Percentiles rank a stretch among this genome's conserved stretches.
Evolutionary conservation across 1,284 basidiomycete genomes (phyloP).

Genomic region (Moesziomyces antarcticus): DNA sequence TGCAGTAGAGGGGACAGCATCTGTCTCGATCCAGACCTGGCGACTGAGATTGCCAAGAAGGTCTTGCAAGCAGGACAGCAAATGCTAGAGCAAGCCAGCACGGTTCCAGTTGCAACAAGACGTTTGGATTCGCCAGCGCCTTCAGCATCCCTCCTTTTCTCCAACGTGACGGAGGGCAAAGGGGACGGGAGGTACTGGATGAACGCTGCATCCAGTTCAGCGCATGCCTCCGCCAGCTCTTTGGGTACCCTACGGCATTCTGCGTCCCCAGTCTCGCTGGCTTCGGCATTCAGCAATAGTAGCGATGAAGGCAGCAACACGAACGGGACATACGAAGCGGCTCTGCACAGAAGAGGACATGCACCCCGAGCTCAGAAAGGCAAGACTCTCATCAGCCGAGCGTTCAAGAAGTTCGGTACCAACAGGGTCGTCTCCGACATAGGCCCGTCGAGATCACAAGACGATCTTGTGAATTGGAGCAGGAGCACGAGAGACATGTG

Average conservation of each 20-base stretch:
- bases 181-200: neutral
- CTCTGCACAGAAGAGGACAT: neutral
- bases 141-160: neutral
- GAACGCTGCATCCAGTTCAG: neutral
- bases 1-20: constrained; percentile 26
- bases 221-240: neutral
- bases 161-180: too few relatives aligned
- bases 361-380: neutral
- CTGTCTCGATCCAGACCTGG: constrained; percentile 10
- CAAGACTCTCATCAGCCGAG: constrained; percentile 1
- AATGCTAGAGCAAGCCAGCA: too few relatives aligned
- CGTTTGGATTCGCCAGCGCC: too few relatives aligned
- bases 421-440: neutral
- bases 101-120: too few relatives aligned
- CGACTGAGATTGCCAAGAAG: neutral
- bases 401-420: constrained; percentile 13
- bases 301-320: neutral
- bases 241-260: neutral
- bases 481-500: neutral
- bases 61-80: neutral
- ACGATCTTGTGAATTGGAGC: neutral
- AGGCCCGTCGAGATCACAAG: neutral
- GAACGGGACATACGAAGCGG: too few relatives aligned
- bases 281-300: neutral
- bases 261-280: neutral